Conservation (phyloP, 2,329 filamentous ascomycete genomes). For the Pseudonectria foliicola region DNA sequence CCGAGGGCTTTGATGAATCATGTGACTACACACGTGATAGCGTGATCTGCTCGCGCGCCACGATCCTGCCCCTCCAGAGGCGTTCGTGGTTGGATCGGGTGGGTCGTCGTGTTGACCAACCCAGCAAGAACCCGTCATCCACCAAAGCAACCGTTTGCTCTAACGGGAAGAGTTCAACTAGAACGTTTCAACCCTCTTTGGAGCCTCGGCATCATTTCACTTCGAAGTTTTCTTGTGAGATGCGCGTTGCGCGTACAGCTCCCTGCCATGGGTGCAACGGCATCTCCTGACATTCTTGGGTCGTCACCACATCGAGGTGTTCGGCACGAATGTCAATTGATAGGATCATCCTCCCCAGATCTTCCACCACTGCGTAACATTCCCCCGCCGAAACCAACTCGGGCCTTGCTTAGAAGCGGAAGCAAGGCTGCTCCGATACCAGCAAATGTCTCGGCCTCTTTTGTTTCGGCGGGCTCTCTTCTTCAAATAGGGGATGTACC, state of each 20-base stretch:
- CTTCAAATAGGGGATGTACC: conserved; percentile 12
- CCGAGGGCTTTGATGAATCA: conserved; percentile 31
- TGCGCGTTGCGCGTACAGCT: conserved; percentile 41
- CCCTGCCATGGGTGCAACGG: conserved; percentile 22
- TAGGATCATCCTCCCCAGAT: conserved; percentile 46
- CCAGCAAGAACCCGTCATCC: too few species aligned
- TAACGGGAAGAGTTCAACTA: neutral
- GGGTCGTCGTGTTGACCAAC: conserved; percentile 8
- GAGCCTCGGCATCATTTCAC: conserved; percentile 21
- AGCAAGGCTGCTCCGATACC: conserved; percentile 32
- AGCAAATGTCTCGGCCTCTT: conserved; percentile 27
- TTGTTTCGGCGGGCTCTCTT: conserved; percentile 36
- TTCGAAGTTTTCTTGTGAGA: conserved; percentile 25
- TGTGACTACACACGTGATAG: conserved; percentile 27
- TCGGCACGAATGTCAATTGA: conserved; percentile 24
- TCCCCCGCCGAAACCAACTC: conserved; percentile 29
- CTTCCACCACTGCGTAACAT: conserved; percentile 46
- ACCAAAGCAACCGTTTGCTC: neutral
- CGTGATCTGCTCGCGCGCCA: conserved; percentile 25
- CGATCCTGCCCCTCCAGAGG: conserved; percentile 2
- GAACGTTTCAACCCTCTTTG: conserved; percentile 2
- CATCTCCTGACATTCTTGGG: conserved; percentile 25
- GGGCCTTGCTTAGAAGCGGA: conserved; percentile 27
- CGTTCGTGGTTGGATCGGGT: conserved; percentile 5
- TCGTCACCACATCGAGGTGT: conserved; percentile 25